These are phyloP conservation scores for Penicillium taxi DNA, from an alignment of 495 filamentous ascomycete species.

Conservation along the genomic window DNA sequence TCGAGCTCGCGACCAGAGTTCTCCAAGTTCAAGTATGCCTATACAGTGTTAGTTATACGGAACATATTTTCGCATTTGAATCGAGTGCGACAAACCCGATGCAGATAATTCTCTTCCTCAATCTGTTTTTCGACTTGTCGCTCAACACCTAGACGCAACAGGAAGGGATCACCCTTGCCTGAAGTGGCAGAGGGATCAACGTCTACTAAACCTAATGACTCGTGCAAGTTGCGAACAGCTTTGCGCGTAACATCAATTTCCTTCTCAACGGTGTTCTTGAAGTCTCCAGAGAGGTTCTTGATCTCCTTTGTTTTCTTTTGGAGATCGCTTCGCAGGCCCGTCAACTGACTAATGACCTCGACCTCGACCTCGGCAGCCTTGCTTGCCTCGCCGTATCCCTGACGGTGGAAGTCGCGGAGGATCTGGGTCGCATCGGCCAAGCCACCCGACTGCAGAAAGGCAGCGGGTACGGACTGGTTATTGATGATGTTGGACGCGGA, in stretches of 20 bases:
- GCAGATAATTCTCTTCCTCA: constrained; percentile 94
- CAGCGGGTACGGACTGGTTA: constrained; percentile 61
- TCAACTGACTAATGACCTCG: constrained; percentile 81
- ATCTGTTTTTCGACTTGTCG: constrained; percentile 84
- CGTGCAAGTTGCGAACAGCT: constrained; percentile 70
- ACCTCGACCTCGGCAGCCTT: constrained; percentile 85
- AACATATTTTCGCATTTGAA: not conserved
- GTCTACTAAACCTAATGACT: constrained; percentile 69
- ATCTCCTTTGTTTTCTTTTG: constrained; percentile 98
- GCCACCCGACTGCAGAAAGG: constrained; percentile 70
- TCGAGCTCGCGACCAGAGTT: constrained; percentile 90
- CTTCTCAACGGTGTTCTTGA: constrained; percentile 69
- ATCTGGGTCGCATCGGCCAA: constrained; percentile 79
- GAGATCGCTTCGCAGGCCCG: constrained; percentile 77
- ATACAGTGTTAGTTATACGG: constrained; percentile 15
- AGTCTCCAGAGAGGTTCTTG: constrained; percentile 82
- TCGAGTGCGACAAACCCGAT: constrained; percentile 55
- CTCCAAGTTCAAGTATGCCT: constrained; percentile 95
- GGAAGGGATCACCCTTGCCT: constrained; percentile 86
- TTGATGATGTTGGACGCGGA: constrained; percentile 80
- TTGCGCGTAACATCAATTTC: constrained; percentile 49
- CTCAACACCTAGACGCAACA: constrained; percentile 76
- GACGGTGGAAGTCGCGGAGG: constrained; percentile 73
- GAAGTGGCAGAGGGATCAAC: constrained; percentile 63
- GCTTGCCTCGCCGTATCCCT: constrained; percentile 70